phyloP scores from a whole-genome alignment of 352 stramenopile genomes.

The Globisporangium acanthophoron region DNA sequence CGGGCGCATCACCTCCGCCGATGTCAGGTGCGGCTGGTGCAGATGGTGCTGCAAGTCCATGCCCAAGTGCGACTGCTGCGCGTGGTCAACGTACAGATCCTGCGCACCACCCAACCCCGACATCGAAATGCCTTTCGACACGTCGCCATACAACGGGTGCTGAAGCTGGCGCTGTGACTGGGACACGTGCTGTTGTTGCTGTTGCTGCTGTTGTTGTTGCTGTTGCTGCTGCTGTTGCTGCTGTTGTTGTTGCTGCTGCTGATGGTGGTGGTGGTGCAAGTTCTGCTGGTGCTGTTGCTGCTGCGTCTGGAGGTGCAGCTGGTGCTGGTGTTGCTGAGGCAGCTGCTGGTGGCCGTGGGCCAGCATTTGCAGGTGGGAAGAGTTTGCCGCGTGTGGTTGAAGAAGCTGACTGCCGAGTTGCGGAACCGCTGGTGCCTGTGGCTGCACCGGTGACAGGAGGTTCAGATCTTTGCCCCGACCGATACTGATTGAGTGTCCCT shows the following conservation, averaged over 20 bases:
- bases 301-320: slow-evolving; percentile 27
- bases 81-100: slow-evolving; percentile 39
- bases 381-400: slow-evolving; percentile 7
- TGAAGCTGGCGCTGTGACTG: slow-evolving; percentile 26
- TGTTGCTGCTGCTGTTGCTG: slow-evolving; percentile 31
- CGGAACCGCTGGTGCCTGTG: slow-evolving; percentile 3
- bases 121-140: slow-evolving; percentile 47
- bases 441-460: slow-evolving; percentile 10
- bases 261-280: slow-evolving; percentile 16
- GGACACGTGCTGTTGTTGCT: slow-evolving; percentile 35
- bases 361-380: slow-evolving; percentile 42
- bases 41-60: slow-evolving; percentile 44
- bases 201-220: slow-evolving; percentile 14
- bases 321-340: slow-evolving; percentile 16
- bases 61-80: slow-evolving; percentile 41
- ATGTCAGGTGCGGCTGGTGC: slow-evolving; percentile 11
- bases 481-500: not conserved
- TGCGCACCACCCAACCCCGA: slow-evolving; percentile 29
- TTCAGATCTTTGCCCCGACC: slow-evolving; percentile 10
- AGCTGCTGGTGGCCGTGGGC: slow-evolving; percentile 15
- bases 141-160: slow-evolving; percentile 50
- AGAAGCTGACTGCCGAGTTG: slow-evolving; percentile 13
- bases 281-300: slow-evolving; percentile 29
- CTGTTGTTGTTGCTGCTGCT: slow-evolving; percentile 24
- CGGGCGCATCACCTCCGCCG: slow-evolving; percentile 32